Evolutionary conservation across 306 rosid genomes (phyloP).

Genomic region (Ziziphus jujuba): DNA sequence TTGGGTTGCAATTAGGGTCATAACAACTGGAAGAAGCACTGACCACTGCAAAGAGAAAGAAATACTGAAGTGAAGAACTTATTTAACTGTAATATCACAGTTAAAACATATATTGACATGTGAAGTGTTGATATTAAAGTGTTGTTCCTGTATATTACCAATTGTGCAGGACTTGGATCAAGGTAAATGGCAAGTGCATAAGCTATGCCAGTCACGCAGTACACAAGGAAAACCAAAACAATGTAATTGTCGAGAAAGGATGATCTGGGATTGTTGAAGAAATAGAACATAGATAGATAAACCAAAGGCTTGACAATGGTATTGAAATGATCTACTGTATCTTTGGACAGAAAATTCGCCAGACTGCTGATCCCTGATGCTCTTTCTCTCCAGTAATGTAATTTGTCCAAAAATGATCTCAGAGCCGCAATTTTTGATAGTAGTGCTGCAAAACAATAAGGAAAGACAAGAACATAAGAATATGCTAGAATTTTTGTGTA

Average conservation of each 20-base stretch:
- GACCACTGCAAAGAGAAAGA: conserved; percentile 29
- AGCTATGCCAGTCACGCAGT: conserved; percentile 42
- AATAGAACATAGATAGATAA: conserved; percentile 43
- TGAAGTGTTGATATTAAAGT: conserved; percentile 1
- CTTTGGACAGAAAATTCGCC: conserved; percentile 46
- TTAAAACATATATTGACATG: neutral
- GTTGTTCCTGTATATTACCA: conserved; percentile 25
- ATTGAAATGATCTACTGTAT: conserved; percentile 38
- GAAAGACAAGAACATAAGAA: too few relatives aligned
- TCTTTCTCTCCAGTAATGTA: conserved; percentile 45
- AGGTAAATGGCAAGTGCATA: conserved; percentile 40
- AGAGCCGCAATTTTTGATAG: conserved; percentile 39
- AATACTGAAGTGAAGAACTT: neutral
- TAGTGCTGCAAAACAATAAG: conserved; percentile 29
- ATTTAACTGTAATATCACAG: neutral
- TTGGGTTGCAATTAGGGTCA: conserved; percentile 39
- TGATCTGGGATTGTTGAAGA: conserved; percentile 42
- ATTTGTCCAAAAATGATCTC: conserved; percentile 46
- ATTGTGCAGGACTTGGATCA: conserved; percentile 42
- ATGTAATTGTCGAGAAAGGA: conserved; percentile 35
- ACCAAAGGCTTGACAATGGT: conserved; percentile 41
- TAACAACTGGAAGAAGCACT: conserved; percentile 43
- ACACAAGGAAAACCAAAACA: conserved; percentile 41
- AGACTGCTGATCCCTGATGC: conserved; percentile 44
- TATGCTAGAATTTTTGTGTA: too few relatives aligned